Percentiles rank a stretch among this genome's conserved stretches.
Evolutionary conservation across 1,284 basidiomycete genomes (phyloP).

Genomic region (Marasmius sp.): DNA sequence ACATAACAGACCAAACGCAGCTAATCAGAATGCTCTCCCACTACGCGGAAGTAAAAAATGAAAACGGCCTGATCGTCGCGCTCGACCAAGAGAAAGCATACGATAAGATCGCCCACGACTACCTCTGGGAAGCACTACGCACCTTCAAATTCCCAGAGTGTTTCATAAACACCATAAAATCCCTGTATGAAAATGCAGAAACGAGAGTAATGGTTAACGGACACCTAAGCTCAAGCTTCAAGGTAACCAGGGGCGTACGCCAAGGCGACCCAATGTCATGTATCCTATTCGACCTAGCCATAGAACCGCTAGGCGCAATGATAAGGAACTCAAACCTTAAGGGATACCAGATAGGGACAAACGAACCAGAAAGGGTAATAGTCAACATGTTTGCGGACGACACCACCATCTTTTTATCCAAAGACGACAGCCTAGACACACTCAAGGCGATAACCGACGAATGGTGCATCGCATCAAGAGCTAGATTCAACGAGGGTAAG

Average conservation of each 20-base stretch:
- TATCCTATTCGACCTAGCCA: constrained; percentile 27
- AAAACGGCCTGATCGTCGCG: not conserved
- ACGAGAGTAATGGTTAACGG: constrained; percentile 21
- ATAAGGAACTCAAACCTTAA: constrained; percentile 16
- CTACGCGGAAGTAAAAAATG: too few relatives aligned
- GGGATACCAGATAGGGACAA: constrained; percentile 14
- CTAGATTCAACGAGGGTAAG: constrained; percentile 32
- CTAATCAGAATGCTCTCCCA: too few relatives aligned
- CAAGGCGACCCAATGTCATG: constrained; percentile 27
- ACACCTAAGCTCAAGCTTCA: constrained; percentile 6
- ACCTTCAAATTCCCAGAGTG: constrained; percentile 6
- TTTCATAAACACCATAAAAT: constrained; percentile 13
- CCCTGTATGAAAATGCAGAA: constrained; percentile 17
- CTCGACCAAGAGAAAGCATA: constrained; percentile 1
- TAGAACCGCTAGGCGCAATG: constrained; percentile 20
- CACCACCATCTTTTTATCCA: constrained; percentile 21
- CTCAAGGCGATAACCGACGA: constrained; percentile 19
- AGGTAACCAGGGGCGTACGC: constrained; percentile 17
- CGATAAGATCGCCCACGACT: constrained; percentile 11
- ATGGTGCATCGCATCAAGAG: constrained; percentile 31
- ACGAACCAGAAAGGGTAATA: constrained; percentile 13
- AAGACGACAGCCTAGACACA: constrained; percentile 15
- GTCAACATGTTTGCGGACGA: constrained; percentile 30
- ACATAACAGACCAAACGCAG: too few relatives aligned
- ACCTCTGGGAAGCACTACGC: constrained; percentile 16